A percentile compares a stretch with the other conserved stretches of the same genome.
These are phyloP conservation scores for Hyaloscypha bicolor DNA, from an alignment of 495 filamentous ascomycete genomes.

Conservation along the genomic window DNA sequence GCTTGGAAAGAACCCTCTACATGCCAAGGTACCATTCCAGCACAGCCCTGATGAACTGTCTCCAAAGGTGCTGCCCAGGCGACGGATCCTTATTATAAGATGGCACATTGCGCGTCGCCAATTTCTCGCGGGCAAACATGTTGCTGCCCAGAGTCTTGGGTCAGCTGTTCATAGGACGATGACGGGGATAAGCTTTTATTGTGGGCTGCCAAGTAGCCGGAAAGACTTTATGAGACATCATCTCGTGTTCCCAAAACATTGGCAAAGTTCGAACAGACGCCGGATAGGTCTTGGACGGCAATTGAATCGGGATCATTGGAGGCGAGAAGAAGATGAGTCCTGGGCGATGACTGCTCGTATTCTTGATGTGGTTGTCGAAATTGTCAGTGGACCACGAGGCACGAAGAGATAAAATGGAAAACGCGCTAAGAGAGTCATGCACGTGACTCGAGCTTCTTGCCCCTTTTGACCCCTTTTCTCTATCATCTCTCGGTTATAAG, in stretches of 20 bases:
- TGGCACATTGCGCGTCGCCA: constrained; percentile 19
- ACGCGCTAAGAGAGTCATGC: too few species aligned
- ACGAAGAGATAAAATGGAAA: too few species aligned
- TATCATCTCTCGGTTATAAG: too few species aligned
- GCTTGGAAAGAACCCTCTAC: background rate
- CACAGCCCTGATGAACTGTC: constrained; percentile 21
- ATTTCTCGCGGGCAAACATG: constrained; percentile 3
- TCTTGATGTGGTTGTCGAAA: too few species aligned
- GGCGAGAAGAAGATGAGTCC: too few species aligned
- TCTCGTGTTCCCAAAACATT: constrained; percentile 18
- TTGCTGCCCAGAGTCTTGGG: constrained; percentile 23
- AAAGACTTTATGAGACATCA: constrained; percentile 10
- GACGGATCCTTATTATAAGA: constrained; percentile 5
- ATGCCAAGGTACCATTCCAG: constrained; percentile 16
- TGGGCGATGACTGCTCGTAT: too few species aligned
- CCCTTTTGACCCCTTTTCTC: too few species aligned
- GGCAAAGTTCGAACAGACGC: constrained; percentile 8
- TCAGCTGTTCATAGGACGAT: constrained; percentile 4
- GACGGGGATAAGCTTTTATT: background rate
- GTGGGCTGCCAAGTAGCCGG: constrained; percentile 18
- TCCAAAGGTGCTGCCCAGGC: constrained; percentile 8
- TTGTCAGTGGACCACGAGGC: too few species aligned
- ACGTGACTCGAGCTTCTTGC: too few species aligned
- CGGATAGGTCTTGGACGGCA: background rate
- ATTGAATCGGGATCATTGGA: too few species aligned